A percentile compares a stretch with the other conserved stretches of the same genome.
Conservation (phyloP, 208 protist genomes). For the Kentomonas sorsogonicus region DNA sequence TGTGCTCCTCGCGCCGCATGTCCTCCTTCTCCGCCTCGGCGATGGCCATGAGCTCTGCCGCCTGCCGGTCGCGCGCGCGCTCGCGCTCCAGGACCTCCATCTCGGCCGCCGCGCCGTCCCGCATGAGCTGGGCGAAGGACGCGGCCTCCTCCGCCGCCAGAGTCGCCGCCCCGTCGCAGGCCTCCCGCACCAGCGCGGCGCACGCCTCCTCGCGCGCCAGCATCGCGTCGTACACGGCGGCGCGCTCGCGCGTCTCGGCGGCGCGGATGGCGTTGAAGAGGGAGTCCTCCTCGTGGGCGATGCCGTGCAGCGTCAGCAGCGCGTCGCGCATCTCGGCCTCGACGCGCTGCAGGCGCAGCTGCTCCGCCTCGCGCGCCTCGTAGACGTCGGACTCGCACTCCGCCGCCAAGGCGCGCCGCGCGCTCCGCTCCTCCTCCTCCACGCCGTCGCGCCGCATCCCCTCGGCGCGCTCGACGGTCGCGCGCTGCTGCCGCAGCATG, state of each 20-base stretch:
- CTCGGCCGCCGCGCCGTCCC: too few species aligned
- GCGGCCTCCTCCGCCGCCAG: constrained; percentile 28
- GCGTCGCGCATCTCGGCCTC: constrained; percentile 3
- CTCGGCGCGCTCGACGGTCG: constrained; percentile 10
- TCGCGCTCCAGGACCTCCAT: constrained; percentile 18
- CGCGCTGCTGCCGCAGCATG: constrained; percentile 1
- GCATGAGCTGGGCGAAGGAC: not conserved
- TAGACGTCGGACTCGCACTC: not conserved
- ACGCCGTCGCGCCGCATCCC: not conserved
- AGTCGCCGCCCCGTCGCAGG: constrained; percentile 6
- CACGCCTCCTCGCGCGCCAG: constrained; percentile 17
- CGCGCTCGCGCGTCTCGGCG: constrained; percentile 33
- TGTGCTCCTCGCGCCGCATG: constrained; percentile 30
- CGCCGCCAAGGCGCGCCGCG: not conserved
- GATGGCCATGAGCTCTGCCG: constrained; percentile 13
- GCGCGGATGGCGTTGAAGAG: constrained; percentile 16
- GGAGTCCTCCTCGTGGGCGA: constrained; percentile 25
- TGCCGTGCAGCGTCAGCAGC: constrained; percentile 14
- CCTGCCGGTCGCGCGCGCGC: constrained; percentile 4
- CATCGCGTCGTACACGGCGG: constrained; percentile 26
- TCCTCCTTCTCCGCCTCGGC: constrained; percentile 22
- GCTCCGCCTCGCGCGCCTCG: constrained; percentile 5
- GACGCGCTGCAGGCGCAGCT: constrained; percentile 12
- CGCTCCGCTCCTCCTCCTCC: not conserved
- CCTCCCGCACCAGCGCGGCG: constrained; percentile 9